These are phyloP conservation scores for Elasticomyces elasticus DNA, from an alignment of 495 filamentous ascomycete species.

Conservation along the genomic window DNA sequence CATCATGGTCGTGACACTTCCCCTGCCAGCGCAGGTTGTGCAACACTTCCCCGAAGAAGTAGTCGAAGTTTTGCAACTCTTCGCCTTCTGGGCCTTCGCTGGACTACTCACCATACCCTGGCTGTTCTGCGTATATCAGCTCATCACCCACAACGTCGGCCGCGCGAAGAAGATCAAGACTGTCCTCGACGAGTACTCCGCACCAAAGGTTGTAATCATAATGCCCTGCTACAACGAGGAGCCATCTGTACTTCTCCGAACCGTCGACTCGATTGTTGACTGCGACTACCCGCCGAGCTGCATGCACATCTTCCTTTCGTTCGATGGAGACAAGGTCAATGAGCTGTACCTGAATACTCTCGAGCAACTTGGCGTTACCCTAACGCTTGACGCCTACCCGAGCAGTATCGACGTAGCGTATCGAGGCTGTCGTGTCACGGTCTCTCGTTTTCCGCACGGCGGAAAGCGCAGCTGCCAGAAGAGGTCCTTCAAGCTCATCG, in stretches of 20 bases:
- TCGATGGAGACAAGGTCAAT: slow-evolving; percentile 82
- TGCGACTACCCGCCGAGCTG: slow-evolving; percentile 91
- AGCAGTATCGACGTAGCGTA: slow-evolving; percentile 87
- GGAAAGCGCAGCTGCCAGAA: slow-evolving; percentile 94
- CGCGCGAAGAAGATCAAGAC: slow-evolving; percentile 72
- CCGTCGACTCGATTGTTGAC: slow-evolving; percentile 84
- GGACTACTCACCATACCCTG: slow-evolving; percentile 76
- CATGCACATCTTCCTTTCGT: slow-evolving; percentile 93
- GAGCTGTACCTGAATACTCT: slow-evolving; percentile 85
- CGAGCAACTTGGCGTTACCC: slow-evolving; percentile 73
- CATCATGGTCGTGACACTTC: slow-evolving; percentile 89
- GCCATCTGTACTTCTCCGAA: slow-evolving; percentile 73
- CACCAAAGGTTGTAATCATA: slow-evolving; percentile 91
- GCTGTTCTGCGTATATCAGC: slow-evolving; percentile 84
- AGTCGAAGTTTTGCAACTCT: slow-evolving; percentile 76
- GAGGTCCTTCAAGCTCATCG: slow-evolving; percentile 85
- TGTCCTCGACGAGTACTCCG: slow-evolving; percentile 70
- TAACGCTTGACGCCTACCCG: slow-evolving; percentile 68
- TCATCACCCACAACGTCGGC: slow-evolving; percentile 77
- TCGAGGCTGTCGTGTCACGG: slow-evolving; percentile 70
- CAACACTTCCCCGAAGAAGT: slow-evolving; percentile 57
- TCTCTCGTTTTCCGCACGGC: slow-evolving; percentile 87
- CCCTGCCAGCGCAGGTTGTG: slow-evolving; percentile 62
- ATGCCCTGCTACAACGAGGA: slow-evolving; percentile 98
- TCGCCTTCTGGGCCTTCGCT: slow-evolving; percentile 92